phyloP scores from a whole-genome alignment of 1,284 basidiomycete genomes.

The Marasmius fiardii region DNA sequence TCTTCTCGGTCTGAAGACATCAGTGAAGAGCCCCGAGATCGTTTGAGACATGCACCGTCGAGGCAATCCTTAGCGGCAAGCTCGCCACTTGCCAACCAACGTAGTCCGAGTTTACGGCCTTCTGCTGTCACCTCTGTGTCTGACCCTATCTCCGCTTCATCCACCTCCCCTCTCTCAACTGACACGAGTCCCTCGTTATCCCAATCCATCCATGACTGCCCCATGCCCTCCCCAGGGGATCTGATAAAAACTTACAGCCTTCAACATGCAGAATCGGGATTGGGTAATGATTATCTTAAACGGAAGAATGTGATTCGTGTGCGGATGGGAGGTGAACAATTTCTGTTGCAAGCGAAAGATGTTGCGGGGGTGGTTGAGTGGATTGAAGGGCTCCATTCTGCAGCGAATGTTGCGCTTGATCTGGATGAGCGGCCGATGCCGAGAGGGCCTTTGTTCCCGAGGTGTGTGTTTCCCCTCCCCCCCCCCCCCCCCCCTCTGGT shows the following conservation, averaged over 20 bases:
- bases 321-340: constrained; percentile 93
- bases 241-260: constrained; percentile 73
- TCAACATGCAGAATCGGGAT: constrained; percentile 87
- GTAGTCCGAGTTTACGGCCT: background rate
- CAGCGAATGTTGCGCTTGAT: constrained; percentile 91
- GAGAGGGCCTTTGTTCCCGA: constrained; percentile 75
- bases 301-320: constrained; percentile 94
- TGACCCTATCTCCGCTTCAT: background rate
- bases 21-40: background rate
- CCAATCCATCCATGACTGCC: constrained; percentile 14
- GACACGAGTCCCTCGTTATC: constrained; percentile 15
- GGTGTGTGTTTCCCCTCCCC: too few relatives aligned
- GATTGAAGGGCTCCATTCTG: constrained; percentile 96
- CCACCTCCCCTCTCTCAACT: constrained; percentile 17
- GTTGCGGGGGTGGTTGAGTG: constrained; percentile 88
- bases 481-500: too few relatives aligned
- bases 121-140: background rate
- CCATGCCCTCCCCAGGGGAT: constrained; percentile 43
- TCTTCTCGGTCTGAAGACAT: constrained; percentile 4
- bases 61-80: constrained; percentile 4
- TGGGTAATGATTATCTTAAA: constrained; percentile 95
- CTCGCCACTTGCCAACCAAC: background rate
- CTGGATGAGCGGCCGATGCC: constrained; percentile 90
- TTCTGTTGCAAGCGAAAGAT: constrained; percentile 88
- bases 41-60: constrained; percentile 13